Evolutionary conservation across 768 basidiomycete genomes (phyloP).

Genomic region (Amanita molliuscula): DNA sequence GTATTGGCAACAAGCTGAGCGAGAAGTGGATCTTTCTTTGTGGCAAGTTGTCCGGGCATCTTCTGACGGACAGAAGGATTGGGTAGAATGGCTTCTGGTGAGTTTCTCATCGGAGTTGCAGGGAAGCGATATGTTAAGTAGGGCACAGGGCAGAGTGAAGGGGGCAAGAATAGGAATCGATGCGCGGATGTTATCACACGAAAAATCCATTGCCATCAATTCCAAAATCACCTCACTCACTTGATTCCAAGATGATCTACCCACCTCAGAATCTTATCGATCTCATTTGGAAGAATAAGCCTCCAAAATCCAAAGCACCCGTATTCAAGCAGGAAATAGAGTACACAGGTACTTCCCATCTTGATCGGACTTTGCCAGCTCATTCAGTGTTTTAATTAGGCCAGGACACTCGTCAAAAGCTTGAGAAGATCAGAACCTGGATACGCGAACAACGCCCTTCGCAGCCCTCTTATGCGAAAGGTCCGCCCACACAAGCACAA

Average conservation of each 20-base stretch:
- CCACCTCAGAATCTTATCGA: slow-evolving; percentile 82
- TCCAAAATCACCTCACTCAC: slow-evolving; percentile 39
- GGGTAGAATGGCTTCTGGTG: slow-evolving; percentile 73
- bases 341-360: slow-evolving; percentile 40
- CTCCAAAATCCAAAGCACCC: slow-evolving; percentile 51
- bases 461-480: slow-evolving; percentile 51
- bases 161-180: slow-evolving; percentile 68
- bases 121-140: neutral
- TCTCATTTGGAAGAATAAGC: slow-evolving; percentile 72
- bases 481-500: slow-evolving; percentile 47
- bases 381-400: slow-evolving; percentile 20
- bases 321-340: slow-evolving; percentile 62
- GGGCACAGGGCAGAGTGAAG: slow-evolving; percentile 24
- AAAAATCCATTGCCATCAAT: slow-evolving; percentile 53
- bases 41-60: slow-evolving; percentile 52
- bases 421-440: slow-evolving; percentile 64
- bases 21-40: slow-evolving; percentile 52
- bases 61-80: slow-evolving; percentile 48
- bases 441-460: slow-evolving; percentile 50
- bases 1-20: slow-evolving; percentile 73
- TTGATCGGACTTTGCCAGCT: neutral
- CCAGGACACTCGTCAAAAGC: slow-evolving; percentile 56
- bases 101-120: slow-evolving; percentile 10
- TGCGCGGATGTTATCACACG: slow-evolving; percentile 72
- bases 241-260: slow-evolving; percentile 61